Evolutionary conservation across 257 asterid genomes (phyloP).

Genomic region (Galeopsis tetrahit): DNA sequence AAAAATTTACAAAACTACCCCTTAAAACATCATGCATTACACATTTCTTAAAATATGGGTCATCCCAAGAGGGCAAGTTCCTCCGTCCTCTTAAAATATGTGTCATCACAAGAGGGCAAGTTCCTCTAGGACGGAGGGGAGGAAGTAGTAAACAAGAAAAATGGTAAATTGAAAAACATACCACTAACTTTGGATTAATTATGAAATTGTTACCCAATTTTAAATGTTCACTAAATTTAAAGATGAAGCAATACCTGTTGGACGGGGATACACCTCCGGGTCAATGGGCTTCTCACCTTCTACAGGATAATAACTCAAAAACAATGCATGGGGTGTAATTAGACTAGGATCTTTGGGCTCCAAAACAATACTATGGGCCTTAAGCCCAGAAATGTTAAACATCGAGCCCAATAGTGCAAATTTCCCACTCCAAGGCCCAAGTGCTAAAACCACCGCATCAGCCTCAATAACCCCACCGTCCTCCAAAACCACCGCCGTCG

Average conservation of each 20-base stretch:
- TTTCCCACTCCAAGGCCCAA: slow-evolving; percentile 91
- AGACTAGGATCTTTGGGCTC: slow-evolving; percentile 58
- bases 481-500: slow-evolving; percentile 63
- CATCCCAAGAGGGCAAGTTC: no score
- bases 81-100: no score
- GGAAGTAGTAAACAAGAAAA: no score
- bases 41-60: no score
- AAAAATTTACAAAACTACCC: no score
- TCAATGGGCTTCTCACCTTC: slow-evolving; percentile 75
- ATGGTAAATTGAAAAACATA: no score
- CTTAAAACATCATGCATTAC: no score
- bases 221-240: background rate
- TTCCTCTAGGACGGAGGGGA: no score
- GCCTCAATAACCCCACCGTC: slow-evolving; percentile 62
- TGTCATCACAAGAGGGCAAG: no score
- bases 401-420: slow-evolving; percentile 53
- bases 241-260: slow-evolving; percentile 58
- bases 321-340: slow-evolving; percentile 69
- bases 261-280: slow-evolving; percentile 92
- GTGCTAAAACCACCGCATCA: slow-evolving; percentile 75
- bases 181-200: no score
- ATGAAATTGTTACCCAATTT: no score
- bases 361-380: slow-evolving; percentile 81
- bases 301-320: slow-evolving; percentile 63
- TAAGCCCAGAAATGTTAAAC: slow-evolving; percentile 63